phyloP scores from a whole-genome alignment of 2,329 filamentous ascomycete species.

The Epichloe glyceriae region DNA sequence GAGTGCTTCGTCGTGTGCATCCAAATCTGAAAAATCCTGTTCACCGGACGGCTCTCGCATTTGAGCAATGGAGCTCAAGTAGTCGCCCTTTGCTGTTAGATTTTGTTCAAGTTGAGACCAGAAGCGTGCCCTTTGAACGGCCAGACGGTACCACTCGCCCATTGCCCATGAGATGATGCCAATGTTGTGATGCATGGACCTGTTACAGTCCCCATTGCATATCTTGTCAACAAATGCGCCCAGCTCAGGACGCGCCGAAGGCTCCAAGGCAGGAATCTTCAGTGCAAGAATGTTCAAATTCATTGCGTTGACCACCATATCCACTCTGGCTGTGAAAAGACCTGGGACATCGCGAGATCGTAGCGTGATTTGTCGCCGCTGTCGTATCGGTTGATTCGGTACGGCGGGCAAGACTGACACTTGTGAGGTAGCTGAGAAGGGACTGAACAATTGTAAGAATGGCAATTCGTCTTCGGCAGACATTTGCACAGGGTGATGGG shows the following conservation, averaged over 20 bases:
- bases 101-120: slow-evolving; percentile 43
- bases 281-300: slow-evolving; percentile 39
- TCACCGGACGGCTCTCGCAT: slow-evolving; percentile 13
- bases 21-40: slow-evolving; percentile 12
- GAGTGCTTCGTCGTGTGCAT: slow-evolving; percentile 8
- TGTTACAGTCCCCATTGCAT: slow-evolving; percentile 23
- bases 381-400: slow-evolving; percentile 26
- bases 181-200: slow-evolving; percentile 42
- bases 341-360: slow-evolving; percentile 27
- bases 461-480: slow-evolving; percentile 51
- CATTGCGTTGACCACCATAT: slow-evolving; percentile 44
- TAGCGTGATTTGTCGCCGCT: slow-evolving; percentile 44
- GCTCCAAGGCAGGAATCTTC: slow-evolving; percentile 40
- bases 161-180: slow-evolving; percentile 53
- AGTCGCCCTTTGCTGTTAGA: slow-evolving; percentile 24
- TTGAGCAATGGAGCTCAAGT: slow-evolving; percentile 11
- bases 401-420: slow-evolving; percentile 31
- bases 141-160: slow-evolving; percentile 52
- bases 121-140: slow-evolving; percentile 45
- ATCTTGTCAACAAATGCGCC: slow-evolving; percentile 36
- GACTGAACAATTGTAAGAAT: slow-evolving; percentile 59
- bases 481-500: slow-evolving; percentile 53
- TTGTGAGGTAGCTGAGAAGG: slow-evolving; percentile 47
- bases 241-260: slow-evolving; percentile 45
- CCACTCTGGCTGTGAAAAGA: slow-evolving; percentile 43